Conservation (phyloP, 345 rosid species). For the Lepidium aucheri region DNA sequence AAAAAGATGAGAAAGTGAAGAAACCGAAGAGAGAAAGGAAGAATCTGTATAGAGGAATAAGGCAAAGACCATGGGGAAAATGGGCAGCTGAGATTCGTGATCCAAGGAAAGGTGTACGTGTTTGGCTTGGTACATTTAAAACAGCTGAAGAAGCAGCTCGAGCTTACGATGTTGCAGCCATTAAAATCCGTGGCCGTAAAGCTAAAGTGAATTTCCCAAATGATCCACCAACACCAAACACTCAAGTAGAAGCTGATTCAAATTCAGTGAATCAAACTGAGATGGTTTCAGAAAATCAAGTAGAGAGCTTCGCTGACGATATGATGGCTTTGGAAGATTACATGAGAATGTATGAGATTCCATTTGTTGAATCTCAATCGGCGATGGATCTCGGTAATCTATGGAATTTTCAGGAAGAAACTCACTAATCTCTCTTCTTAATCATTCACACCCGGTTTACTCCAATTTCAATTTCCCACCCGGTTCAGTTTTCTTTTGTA, state of each 20-base stretch:
- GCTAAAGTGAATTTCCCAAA: slow-evolving; percentile 85
- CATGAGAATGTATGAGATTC: slow-evolving; percentile 74
- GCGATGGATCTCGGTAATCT: background rate
- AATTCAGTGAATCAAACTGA: slow-evolving; percentile 16
- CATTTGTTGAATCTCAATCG: slow-evolving; percentile 42
- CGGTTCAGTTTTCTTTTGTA: too few species aligned
- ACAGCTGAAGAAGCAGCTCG: slow-evolving; percentile 91
- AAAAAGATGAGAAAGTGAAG: slow-evolving; percentile 32
- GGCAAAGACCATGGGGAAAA: slow-evolving; percentile 96
- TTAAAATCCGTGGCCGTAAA: slow-evolving; percentile 72
- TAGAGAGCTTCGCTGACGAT: slow-evolving; percentile 56
- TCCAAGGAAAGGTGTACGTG: slow-evolving; percentile 85
- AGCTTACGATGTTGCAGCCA: slow-evolving; percentile 84
- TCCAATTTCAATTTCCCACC: too few species aligned
- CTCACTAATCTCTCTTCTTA: too few species aligned
- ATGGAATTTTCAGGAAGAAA: background rate
- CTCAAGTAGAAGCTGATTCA: background rate
- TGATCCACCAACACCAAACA: background rate
- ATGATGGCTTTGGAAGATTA: slow-evolving; percentile 60
- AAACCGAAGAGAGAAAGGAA: slow-evolving; percentile 57
- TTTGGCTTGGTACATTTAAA: slow-evolving; percentile 92
- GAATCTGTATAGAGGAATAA: slow-evolving; percentile 77
- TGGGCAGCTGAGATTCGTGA: slow-evolving; percentile 98
- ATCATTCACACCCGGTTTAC: too few species aligned
- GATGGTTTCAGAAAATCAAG: slow-evolving; percentile 30